Evolutionary conservation across 345 rosid genomes (phyloP).

Genomic region (Gossypium thurberi): DNA sequence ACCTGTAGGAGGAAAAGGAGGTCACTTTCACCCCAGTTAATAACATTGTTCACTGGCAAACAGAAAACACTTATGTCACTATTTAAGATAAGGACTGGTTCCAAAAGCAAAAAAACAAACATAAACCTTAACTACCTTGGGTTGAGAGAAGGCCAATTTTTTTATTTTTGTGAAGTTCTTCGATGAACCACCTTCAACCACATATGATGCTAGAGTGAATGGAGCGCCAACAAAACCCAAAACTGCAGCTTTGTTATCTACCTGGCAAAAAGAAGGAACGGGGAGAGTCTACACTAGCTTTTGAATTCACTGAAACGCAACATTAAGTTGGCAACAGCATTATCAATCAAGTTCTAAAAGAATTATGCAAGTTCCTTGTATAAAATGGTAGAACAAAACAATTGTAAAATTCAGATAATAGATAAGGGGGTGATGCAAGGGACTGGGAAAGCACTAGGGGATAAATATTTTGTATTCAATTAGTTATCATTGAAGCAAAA

Average conservation of each 20-base stretch:
- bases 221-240: conserved; percentile 98
- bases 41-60: neutral
- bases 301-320: conserved; percentile 1
- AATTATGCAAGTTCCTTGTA: neutral
- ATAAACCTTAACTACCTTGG: conserved; percentile 43
- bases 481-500: neutral
- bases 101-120: neutral
- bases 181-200: conserved; percentile 94
- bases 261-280: conserved; percentile 33
- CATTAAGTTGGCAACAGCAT: neutral
- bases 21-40: conserved; percentile 10
- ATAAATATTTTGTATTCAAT: neutral
- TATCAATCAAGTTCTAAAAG: neutral
- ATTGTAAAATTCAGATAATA: neutral
- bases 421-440: neutral
- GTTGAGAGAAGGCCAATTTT: conserved; percentile 84
- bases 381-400: neutral
- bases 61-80: neutral
- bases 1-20: conserved; percentile 36
- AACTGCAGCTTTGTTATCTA: conserved; percentile 70
- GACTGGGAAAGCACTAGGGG: neutral
- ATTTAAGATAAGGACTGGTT: neutral
- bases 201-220: conserved; percentile 92
- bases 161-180: conserved; percentile 84
- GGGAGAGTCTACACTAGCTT: neutral